Evolutionary conservation across 2,329 filamentous ascomycete genomes (phyloP), one percentile per base, ranked within the genome.

Genomic region (Alternaria solani): DNA sequence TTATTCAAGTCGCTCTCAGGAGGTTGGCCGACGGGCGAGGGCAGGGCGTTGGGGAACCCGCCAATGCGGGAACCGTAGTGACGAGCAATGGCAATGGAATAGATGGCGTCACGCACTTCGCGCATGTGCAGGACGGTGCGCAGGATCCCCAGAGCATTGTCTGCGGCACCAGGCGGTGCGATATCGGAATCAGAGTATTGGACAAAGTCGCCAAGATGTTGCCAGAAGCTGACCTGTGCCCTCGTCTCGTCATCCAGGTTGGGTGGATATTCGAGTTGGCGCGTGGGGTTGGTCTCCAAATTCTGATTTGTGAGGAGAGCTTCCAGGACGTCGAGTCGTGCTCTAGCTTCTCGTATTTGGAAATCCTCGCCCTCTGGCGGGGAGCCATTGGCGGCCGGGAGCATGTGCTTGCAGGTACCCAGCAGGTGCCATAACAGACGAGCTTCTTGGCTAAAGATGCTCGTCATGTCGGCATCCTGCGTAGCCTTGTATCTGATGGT

Each of bases 21-120:
- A 54, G 75, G 68, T 28, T 70, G 71, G 51, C 73, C 69, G 34
- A 69, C 57, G 0, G 66, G 42, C 1, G 63, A 46, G 7, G 77
- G 75, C 4, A 81, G 63, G 23, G 77, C 74, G 53, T 81, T 80
- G 8, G 81, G 78, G 65, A 82, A 83, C 26, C 81, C 80, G 16
- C 79, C 75, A 61, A 81, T 73, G 14, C 88, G 86, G 32, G 88
- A 88, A 46, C 91, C 89, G 51, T 93, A 84, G 63, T 94, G 88
- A 26, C 93, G 88, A 16, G 91, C 88, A 56, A 96, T 87, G 8
- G 91, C 92, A 66, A 97, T 90, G 0, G 92, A 95, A 79, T 97
- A 97, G 57, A 97, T 87, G 18, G 97, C 90, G 75, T 97, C 93
- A 54, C 94, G 88, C 71, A 94, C 95, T 80, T 97, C 94, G 25